A percentile compares a stretch with the other conserved stretches of the same genome.
phyloP scores from a whole-genome alignment of 1,284 basidiomycete genomes.

The Porphyrellus sp. region DNA sequence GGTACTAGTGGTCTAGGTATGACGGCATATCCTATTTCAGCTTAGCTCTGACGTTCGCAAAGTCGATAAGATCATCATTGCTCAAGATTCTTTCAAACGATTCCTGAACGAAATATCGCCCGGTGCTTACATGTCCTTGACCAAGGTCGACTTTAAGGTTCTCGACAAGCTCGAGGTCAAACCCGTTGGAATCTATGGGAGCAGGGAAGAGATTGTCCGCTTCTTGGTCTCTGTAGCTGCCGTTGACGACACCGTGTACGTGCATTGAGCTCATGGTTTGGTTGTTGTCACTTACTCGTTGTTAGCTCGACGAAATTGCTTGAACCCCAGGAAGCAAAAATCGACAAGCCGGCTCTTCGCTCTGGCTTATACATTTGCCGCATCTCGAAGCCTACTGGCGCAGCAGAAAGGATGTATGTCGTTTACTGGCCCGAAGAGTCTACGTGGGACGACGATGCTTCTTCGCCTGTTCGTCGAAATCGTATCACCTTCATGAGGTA shows the following conservation, averaged over 20 bases:
- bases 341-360: conserved; percentile 35
- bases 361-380: conserved; percentile 50
- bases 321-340: conserved; percentile 12
- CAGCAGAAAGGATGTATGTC: conserved; percentile 38
- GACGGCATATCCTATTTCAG: neutral
- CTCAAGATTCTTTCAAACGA: conserved; percentile 43
- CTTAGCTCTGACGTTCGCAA: conserved; percentile 2
- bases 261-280: neutral
- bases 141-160: conserved; percentile 50
- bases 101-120: conserved; percentile 48
- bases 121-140: conserved; percentile 48
- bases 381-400: conserved; percentile 1
- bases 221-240: conserved; percentile 39
- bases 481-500: conserved; percentile 61
- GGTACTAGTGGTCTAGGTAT: conserved; percentile 51
- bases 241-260: conserved; percentile 41
- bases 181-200: conserved; percentile 56
- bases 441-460: conserved; percentile 55
- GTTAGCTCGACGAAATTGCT: conserved; percentile 16
- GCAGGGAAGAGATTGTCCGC: conserved; percentile 45
- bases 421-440: conserved; percentile 62
- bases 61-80: conserved; percentile 62
- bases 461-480: conserved; percentile 47
- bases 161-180: conserved; percentile 44
- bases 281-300: neutral